Base-by-base conservation (phyloP, 2,329 filamentous ascomycete genomes). In the Fusarium pilosicola region DNA sequence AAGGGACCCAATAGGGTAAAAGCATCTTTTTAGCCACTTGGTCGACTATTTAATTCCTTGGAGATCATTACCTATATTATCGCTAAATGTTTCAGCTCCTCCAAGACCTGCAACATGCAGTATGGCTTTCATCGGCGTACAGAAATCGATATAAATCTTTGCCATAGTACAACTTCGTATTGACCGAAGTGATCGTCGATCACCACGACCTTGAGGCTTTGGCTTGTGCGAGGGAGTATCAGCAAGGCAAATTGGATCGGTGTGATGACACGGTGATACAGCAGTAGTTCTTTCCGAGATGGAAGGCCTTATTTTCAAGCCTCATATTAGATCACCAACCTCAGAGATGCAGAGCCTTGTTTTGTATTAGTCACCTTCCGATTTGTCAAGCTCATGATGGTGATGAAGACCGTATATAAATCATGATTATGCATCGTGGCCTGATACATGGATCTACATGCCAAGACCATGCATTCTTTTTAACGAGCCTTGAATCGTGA, bases 231-330 rank as follows among this genome's bases (percentile, higher is more conserved):
- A n/a, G 17, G 4, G 8, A 24, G 34, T 54, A 14, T 7, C 24
- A n/a, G 6, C 20, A 28, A 24, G 22, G 9, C n/a, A n/a, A 22
- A 26, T 32, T 41, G 10, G 7, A 36, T 58, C 44, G 61, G 55
- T 64, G 61, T 64, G 61, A 61, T 51, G 15, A n/a, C 32, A 22
- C 5, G 18, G 61, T 49, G 20, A 28, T 28, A 36, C 42, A 60
- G 20, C 28, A 60, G 51, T 24, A 62, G 59, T 45, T 59, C 14
- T 26, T 22, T 39, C 17, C 26, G 32, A 59, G 39, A 0, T 38
- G 17, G 39, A 24, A 24, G 51, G 24, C 30, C 22, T 38, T 58
- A 26, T 42, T 39, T n/a, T 42, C 14, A 32, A 32, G 28, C 41
- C 28, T 42, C 12, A 22, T 20, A 26, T 26, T 0, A 14, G 0